Evolutionary conservation across 768 basidiomycete genomes (phyloP), one percentile per base, ranked within the genome.

Genomic region (Ephemerocybe angulata): DNA sequence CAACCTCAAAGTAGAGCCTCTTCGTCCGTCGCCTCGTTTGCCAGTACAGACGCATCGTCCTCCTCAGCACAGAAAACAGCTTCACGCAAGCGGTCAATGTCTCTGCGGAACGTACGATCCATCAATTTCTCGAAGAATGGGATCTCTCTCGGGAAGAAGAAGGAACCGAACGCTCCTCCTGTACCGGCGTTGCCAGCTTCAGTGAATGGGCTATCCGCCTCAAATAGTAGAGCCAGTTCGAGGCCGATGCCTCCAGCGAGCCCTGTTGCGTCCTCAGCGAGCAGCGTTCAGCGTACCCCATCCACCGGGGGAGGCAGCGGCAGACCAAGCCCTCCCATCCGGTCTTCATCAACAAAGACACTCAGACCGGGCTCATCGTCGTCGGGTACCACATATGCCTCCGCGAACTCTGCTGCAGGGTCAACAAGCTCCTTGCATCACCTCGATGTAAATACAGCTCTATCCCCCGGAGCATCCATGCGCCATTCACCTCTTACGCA

Each of bases 21-120:
- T 24, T 21, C 53, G 7, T 22, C 29, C 30, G 21, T 30, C 30
- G 44, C 53, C 3, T 46, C 46, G 46, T 48, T 42, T 42, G 21
- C 41, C 3, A 42, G 41, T 22, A 22, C 15, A 10, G 41, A 42
- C 10, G 17, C 41, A 10, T 42, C 41, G n/a, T 17, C 2, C 58
- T 12, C 61, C 66, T n/a, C 48, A 8, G 33, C 17, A 35, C 8
- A 35, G 33, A 35, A 35, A 17, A 8, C 33, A 17, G 33, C 17
- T 17, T 8, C 33, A 8, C 33, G 33, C 8, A 35, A 35, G 33
- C 33, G 33, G 8, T 35, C 33, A 17, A 35, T 76, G 50, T 81
- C 83, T 3, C 70, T 85, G 17, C 78, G 70, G 52, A 69, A 67
- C 30, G 67, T 74, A 33, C 76, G 75, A 55, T 84, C 83, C 21